Percentiles rank a stretch among this genome's conserved stretches.
These are phyloP conservation scores for Backusella mclennaniae DNA, from an alignment of 192 early-diverging fungal species.

Conservation along the genomic window DNA sequence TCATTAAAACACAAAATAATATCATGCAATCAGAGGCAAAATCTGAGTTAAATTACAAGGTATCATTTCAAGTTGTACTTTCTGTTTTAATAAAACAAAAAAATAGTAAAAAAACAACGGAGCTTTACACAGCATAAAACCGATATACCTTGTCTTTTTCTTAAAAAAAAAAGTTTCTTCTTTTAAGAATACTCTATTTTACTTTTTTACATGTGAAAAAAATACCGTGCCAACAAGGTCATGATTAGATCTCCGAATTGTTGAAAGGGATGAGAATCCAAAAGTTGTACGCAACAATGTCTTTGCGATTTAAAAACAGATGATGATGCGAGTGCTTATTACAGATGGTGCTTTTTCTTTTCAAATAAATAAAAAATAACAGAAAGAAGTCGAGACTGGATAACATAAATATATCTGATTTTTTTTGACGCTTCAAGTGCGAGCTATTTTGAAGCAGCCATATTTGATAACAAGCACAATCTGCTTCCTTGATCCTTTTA, in stretches of 20 bases:
- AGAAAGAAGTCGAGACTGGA: too few relatives aligned
- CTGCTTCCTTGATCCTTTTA: too few relatives aligned
- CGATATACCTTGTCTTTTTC: neutral
- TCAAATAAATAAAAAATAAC: too few relatives aligned
- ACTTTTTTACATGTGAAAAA: neutral
- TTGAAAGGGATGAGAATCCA: too few relatives aligned
- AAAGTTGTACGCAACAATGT: too few relatives aligned
- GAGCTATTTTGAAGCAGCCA: too few relatives aligned
- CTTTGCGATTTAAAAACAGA: too few relatives aligned
- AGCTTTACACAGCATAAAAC: slow-evolving; percentile 5
- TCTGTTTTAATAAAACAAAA: neutral
- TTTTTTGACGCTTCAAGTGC: too few relatives aligned
- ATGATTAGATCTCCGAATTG: neutral
- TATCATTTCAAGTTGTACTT: neutral
- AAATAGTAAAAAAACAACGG: neutral
- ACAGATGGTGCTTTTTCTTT: too few relatives aligned
- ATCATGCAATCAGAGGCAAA: neutral
- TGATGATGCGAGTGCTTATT: too few relatives aligned
- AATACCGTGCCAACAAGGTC: neutral
- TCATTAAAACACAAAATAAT: neutral
- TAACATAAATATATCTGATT: too few relatives aligned
- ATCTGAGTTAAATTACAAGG: neutral
- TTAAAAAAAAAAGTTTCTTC: neutral
- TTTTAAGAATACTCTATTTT: slow-evolving; percentile 5
- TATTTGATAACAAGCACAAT: too few relatives aligned